Percentiles rank a stretch among this genome's conserved stretches.
Evolutionary conservation across 139 green algal genomes (phyloP).

Genomic region (Medakamo hakoo): DNA sequence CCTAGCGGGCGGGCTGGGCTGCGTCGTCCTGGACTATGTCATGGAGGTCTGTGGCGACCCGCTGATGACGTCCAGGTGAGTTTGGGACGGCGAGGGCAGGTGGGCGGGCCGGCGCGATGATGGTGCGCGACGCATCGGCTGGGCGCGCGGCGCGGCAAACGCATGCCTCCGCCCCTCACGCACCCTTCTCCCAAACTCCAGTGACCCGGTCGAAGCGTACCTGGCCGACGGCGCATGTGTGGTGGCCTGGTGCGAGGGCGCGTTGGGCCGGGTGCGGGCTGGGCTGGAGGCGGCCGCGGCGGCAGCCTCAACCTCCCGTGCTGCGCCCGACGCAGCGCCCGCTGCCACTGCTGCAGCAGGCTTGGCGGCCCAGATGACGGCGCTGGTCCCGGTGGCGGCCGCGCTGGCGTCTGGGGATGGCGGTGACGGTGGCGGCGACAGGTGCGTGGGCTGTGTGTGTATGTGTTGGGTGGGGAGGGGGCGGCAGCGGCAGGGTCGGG

Average conservation of each 20-base stretch:
- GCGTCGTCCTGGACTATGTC: constrained; percentile 38
- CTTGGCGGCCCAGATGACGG: background rate
- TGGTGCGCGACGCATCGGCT: constrained; percentile 16
- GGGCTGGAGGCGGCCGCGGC: background rate
- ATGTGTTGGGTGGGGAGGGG: too few relatives aligned
- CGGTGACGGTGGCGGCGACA: too few relatives aligned
- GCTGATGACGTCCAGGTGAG: constrained; percentile 8
- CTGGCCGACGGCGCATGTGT: constrained; percentile 40
- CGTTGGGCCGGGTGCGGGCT: background rate
- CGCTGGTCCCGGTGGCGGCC: background rate
- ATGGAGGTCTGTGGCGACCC: constrained; percentile 25
- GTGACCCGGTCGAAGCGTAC: constrained; percentile 32
- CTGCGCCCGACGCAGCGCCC: too few relatives aligned
- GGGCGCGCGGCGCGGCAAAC: constrained; percentile 31
- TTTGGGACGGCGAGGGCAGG: constrained; percentile 7
- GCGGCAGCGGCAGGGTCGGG: too few relatives aligned
- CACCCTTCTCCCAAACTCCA: constrained; percentile 1
- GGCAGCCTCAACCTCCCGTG: too few relatives aligned
- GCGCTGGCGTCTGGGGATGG: too few relatives aligned
- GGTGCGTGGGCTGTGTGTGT: too few relatives aligned
- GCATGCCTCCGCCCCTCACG: constrained; percentile 31
- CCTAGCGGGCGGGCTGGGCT: constrained; percentile 24
- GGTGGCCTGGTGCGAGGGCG: constrained; percentile 13
- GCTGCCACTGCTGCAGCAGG: background rate
- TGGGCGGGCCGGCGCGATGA: constrained; percentile 17